phyloP scores from a whole-genome alignment of 2,329 filamentous ascomycete species.

The Penicillium concentricum region DNA sequence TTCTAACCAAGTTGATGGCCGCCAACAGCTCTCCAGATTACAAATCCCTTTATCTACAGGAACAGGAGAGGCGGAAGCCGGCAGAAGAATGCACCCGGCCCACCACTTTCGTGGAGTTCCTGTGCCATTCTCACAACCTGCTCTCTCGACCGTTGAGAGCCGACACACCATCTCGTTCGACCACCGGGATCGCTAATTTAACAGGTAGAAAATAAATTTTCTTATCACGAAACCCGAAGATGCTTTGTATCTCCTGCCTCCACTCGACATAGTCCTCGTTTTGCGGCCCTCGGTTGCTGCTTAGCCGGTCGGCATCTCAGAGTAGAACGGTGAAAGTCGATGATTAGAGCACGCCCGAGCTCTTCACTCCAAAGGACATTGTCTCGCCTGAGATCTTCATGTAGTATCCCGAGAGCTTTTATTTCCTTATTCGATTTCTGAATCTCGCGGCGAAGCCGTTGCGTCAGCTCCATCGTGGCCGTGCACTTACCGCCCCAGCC shows the following conservation, averaged over 20 bases:
- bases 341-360: conserved; percentile 20
- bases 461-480: not conserved
- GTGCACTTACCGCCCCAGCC: not conserved
- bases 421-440: not conserved
- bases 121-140: too few species aligned
- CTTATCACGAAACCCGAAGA: conserved; percentile 1
- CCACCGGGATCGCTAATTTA: conserved; percentile 4
- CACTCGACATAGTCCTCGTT: conserved; percentile 2
- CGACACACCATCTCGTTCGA: too few species aligned
- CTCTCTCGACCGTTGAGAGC: too few species aligned
- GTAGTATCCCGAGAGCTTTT: conserved; percentile 12
- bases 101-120: too few species aligned
- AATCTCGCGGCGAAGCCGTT: not conserved
- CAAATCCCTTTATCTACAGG: too few species aligned
- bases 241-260: conserved; percentile 7
- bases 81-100: too few species aligned
- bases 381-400: conserved; percentile 19
- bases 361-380: conserved; percentile 29
- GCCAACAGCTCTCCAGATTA: too few species aligned
- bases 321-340: conserved; percentile 24
- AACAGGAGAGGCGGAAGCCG: too few species aligned
- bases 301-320: conserved; percentile 11
- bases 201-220: conserved; percentile 1
- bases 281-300: not conserved
- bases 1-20: too few species aligned